Evolutionary conservation across 352 stramenopile genomes (phyloP), one percentile per base, ranked within the genome.

Genomic region (Thraustochytrium sp.): DNA sequence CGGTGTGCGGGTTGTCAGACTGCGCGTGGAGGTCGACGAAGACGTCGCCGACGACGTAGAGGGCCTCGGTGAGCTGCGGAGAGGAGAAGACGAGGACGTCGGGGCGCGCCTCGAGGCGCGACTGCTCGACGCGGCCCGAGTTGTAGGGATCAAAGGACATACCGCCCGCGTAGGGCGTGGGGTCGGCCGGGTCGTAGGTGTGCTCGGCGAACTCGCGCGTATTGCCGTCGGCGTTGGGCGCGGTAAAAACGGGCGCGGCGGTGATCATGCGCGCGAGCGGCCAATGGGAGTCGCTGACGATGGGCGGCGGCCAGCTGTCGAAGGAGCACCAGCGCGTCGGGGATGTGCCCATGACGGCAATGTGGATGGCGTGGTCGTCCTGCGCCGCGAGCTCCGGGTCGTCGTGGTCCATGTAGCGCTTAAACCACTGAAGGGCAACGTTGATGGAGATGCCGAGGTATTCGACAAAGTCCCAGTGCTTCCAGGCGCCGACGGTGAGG

Each of bases 71-170:
- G 3, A 76, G 26, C 37, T n/a, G 37, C 1, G 5, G 23, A 11
- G 75, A 55, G 16, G 54, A 75, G 44, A 84, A 84, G 16, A 62
- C 46, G 54, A 74, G 29, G 11, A 84, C 75, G 40, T 84, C 75
- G 21, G 18, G 4, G 21, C 75, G 53, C 3, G 34, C 38, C 55
- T 84, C 75, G 59, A 84, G 53, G 56, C 26, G 13, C 2, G 54
- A 34, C 48, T 84, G 75, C 36, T 84, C 75, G 13, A 54, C 29
- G 29, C 59, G 55, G 1, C 75, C 75, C n/a, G 40, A 46, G 37
- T 84, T 84, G 40, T 29, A 18, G 11, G 49, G 42, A 55, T 84
- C 53, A 31, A 84, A 84, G 3, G 54, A 75, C 13, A 31, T 11
- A 2, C 75, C 75, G 11, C 75, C 75, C 4, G 13, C 18, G 34